Conservation (phyloP, 768 basidiomycete species). For the Hysterangium stoloniferum region DNA sequence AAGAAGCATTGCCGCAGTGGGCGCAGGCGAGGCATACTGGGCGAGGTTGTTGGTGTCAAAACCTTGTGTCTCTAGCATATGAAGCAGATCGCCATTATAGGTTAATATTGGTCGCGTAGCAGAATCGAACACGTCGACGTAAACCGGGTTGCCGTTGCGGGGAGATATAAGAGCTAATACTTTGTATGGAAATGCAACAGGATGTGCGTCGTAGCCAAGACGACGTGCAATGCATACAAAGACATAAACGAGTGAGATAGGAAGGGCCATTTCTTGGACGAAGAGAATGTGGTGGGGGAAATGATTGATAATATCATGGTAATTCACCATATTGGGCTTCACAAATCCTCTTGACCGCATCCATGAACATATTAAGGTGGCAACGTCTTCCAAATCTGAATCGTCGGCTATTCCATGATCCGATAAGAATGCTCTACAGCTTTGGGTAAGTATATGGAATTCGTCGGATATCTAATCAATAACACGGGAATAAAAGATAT, state of each 20-base stretch:
- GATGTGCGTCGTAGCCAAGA: constrained; percentile 43
- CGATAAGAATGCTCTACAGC: constrained; percentile 35
- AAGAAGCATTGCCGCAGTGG: constrained; percentile 31
- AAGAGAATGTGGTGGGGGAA: constrained; percentile 55
- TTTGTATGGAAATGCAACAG: constrained; percentile 47
- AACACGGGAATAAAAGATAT: constrained; percentile 3
- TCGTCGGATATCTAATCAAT: constrained; percentile 31
- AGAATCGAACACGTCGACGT: constrained; percentile 36
- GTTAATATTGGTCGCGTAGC: constrained; percentile 13
- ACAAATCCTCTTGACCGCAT: constrained; percentile 42
- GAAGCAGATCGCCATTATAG: constrained; percentile 7
- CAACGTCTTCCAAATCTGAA: constrained; percentile 28
- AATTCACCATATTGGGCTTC: constrained; percentile 26
- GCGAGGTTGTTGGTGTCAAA: constrained; percentile 1
- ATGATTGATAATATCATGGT: constrained; percentile 40
- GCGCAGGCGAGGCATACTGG: constrained; percentile 24
- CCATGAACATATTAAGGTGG: constrained; percentile 40
- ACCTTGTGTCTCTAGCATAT: constrained; percentile 13
- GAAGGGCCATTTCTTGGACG: constrained; percentile 42
- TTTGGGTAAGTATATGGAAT: constrained; percentile 32
- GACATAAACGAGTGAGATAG: constrained; percentile 52
- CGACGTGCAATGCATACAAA: constrained; percentile 48
- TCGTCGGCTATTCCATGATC: constrained; percentile 22
- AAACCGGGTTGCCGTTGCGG: constrained; percentile 30
- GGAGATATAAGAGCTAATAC: constrained; percentile 46